Percentiles rank a stretch among this genome's conserved stretches.
Evolutionary conservation across 768 basidiomycete genomes (phyloP).

Genomic region (Russula emetica): DNA sequence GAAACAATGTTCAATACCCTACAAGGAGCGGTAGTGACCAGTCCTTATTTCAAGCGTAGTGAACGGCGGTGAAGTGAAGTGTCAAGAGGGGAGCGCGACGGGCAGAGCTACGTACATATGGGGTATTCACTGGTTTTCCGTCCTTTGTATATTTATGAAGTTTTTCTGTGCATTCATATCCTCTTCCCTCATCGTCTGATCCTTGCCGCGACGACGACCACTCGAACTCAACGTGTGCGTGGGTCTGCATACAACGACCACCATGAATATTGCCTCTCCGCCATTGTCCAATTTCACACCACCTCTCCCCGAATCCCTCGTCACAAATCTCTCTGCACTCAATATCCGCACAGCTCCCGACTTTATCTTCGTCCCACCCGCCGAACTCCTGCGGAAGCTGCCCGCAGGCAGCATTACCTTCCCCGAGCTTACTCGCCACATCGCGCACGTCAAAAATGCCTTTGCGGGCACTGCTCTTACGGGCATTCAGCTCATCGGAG

Average conservation of each 20-base stretch:
- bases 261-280: slow-evolving; percentile 14
- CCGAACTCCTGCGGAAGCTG: slow-evolving; percentile 14
- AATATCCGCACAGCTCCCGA: slow-evolving; percentile 22
- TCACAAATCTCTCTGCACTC: slow-evolving; percentile 19
- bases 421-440: slow-evolving; percentile 16
- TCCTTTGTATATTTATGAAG: slow-evolving; percentile 3
- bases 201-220: not conserved
- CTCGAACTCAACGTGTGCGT: not conserved
- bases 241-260: slow-evolving; percentile 2
- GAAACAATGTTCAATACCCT: slow-evolving; percentile 86
- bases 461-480: slow-evolving; percentile 25
- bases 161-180: slow-evolving; percentile 2
- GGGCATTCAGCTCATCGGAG: slow-evolving; percentile 34
- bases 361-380: slow-evolving; percentile 16
- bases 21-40: slow-evolving; percentile 83
- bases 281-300: slow-evolving; percentile 12
- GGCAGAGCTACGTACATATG: not conserved
- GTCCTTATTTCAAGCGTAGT: slow-evolving; percentile 70
- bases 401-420: slow-evolving; percentile 24
- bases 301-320: slow-evolving; percentile 18
- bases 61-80: slow-evolving; percentile 35
- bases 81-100: not conserved
- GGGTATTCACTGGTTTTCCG: slow-evolving; percentile 2
- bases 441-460: slow-evolving; percentile 18
- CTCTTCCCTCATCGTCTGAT: not conserved